Conservation (phyloP, 1,284 basidiomycete species). For the Cutaneotrichosporon mucoides region DNA sequence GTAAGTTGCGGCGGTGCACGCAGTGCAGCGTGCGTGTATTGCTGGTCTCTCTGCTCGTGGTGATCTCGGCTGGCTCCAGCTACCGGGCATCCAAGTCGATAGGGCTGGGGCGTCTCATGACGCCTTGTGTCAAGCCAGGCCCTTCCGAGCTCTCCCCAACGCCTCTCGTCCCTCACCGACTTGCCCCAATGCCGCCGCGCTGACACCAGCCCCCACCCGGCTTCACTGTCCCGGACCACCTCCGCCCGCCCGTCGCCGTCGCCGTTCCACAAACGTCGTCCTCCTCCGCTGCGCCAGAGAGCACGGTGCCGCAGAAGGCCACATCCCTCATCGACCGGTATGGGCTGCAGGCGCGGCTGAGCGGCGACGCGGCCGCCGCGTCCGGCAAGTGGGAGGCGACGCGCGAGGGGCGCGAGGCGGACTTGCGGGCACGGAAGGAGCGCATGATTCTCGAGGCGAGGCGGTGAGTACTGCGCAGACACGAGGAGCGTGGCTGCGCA, state of each 20-base stretch:
- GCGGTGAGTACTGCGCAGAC: constrained; percentile 25
- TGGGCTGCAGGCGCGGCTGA: constrained; percentile 26
- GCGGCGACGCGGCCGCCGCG: constrained; percentile 10
- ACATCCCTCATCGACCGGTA: constrained; percentile 41
- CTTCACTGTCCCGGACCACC: constrained; percentile 16
- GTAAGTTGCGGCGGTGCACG: constrained; percentile 27
- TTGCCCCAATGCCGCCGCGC: not conserved
- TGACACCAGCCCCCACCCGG: constrained; percentile 13
- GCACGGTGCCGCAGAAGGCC: constrained; percentile 8
- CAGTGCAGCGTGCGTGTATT: too few relatives aligned
- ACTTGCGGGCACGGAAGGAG: constrained; percentile 43
- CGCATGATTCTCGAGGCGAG: constrained; percentile 46
- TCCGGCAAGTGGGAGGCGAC: constrained; percentile 41
- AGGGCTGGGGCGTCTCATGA: too few relatives aligned
- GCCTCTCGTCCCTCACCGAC: not conserved
- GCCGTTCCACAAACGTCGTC: not conserved
- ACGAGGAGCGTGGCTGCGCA: too few relatives aligned
- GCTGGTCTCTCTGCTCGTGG: too few relatives aligned
- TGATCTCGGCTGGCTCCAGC: too few relatives aligned
- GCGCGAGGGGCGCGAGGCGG: constrained; percentile 39
- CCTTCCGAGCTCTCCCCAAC: not conserved
- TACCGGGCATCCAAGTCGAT: too few relatives aligned
- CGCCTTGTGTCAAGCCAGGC: too few relatives aligned
- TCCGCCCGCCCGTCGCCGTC: constrained; percentile 8
- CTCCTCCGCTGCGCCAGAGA: constrained; percentile 7